Conservation (phyloP, 2,329 filamentous ascomycete species). For the Colletotrichum sp. region DNA sequence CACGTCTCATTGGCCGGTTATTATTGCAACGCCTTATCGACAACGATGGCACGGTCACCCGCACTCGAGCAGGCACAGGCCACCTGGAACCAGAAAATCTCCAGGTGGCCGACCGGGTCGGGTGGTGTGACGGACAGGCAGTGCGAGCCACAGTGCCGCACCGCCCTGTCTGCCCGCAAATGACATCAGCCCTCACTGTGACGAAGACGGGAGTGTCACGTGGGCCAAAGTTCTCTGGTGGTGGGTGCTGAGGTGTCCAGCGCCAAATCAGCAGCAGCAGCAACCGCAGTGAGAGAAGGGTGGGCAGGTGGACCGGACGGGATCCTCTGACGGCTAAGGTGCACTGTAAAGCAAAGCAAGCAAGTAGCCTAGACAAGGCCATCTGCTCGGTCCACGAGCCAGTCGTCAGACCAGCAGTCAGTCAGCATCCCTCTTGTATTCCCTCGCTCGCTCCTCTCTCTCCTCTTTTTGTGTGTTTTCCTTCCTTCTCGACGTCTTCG, state of each 20-base stretch:
- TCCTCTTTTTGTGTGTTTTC: not conserved
- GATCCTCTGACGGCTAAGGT: not conserved
- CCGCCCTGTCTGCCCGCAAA: conserved; percentile 26
- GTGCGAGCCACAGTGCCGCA: not conserved
- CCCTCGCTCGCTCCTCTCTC: not conserved
- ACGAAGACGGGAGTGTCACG: not conserved
- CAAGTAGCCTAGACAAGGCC: not conserved
- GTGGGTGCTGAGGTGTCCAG: not conserved
- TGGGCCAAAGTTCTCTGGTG: conserved; percentile 15
- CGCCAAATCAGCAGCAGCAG: not conserved
- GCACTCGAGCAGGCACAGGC: conserved; percentile 6
- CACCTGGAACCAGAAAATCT: not conserved
- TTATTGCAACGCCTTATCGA: not conserved
- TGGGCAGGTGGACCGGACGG: not conserved
- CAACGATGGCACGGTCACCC: conserved; percentile 9
- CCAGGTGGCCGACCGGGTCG: not conserved
- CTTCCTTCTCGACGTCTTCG: not conserved
- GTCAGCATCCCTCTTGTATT: not conserved
- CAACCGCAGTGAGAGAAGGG: not conserved
- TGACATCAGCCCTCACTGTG: conserved; percentile 6
- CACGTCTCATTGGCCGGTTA: not conserved
- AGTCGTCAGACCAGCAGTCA: not conserved
- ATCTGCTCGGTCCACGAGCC: not conserved
- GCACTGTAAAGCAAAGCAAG: not conserved
- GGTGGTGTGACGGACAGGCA: not conserved